These are phyloP conservation scores for Irpex rosettiformis DNA, from an alignment of 1,284 basidiomycete genomes.

Conservation along the genomic window DNA sequence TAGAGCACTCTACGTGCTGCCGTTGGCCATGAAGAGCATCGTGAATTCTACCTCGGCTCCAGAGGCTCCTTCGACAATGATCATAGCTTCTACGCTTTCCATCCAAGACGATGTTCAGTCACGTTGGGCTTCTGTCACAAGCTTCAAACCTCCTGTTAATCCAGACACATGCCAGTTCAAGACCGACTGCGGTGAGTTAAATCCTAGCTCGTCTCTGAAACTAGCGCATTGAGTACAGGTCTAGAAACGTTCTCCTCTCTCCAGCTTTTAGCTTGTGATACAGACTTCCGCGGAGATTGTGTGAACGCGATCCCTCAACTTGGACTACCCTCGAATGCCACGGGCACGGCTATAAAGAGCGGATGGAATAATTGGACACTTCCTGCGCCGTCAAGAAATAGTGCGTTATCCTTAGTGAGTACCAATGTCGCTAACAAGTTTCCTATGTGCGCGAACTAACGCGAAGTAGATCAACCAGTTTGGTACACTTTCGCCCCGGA, in stretches of 20 bases:
- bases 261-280: background rate
- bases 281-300: background rate
- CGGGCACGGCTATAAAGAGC: background rate
- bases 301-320: background rate
- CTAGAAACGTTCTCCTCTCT: background rate
- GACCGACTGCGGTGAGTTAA: background rate
- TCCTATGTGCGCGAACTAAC: too few relatives aligned
- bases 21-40: background rate
- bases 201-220: background rate
- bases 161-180: background rate
- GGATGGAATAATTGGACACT: background rate
- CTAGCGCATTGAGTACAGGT: too few relatives aligned
- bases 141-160: background rate
- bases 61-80: background rate
- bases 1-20: background rate
- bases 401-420: background rate
- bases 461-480: background rate
- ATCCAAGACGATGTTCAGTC: background rate
- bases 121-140: background rate
- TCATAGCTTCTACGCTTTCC: background rate
- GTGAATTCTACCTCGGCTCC: background rate
- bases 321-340: background rate
- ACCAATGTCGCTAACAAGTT: background rate
- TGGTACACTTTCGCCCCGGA: background rate
- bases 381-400: background rate